Conservation (phyloP, 129 eudicot genomes). For the Flaveria robusta region DNA sequence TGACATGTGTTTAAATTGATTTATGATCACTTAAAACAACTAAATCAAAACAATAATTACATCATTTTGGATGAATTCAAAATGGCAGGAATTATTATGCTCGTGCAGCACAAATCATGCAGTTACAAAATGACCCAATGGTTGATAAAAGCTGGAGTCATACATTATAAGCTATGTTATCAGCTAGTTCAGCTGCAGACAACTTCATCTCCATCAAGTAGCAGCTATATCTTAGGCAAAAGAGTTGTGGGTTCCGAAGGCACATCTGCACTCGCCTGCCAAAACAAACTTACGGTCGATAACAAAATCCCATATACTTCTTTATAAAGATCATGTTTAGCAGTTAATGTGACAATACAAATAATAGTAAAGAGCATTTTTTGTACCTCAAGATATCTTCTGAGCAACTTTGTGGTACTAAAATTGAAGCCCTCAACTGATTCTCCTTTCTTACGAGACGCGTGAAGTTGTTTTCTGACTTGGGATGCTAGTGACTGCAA, state of each 20-base stretch:
- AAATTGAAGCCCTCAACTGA: conserved; percentile 84
- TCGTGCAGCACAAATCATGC: conserved; percentile 18
- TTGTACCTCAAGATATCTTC: conserved; percentile 70
- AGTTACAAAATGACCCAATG: conserved; percentile 21
- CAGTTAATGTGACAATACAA: neutral
- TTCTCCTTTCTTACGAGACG: conserved; percentile 89
- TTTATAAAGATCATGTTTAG: neutral
- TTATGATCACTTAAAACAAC: too few species aligned
- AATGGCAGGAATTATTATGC: conserved; percentile 23
- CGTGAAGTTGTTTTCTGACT: conserved; percentile 90
- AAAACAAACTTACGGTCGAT: neutral
- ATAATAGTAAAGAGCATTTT: neutral
- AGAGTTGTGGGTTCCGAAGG: conserved; percentile 72
- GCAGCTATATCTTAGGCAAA: conserved; percentile 62
- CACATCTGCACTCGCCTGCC: conserved; percentile 74
- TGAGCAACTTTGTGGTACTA: conserved; percentile 72
- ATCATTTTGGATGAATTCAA: conserved; percentile 12
- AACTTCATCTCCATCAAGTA: conserved; percentile 6
- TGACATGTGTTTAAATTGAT: too few species aligned
- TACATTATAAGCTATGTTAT: conserved; percentile 25
- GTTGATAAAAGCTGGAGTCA: conserved; percentile 20
- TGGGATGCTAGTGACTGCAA: conserved; percentile 83
- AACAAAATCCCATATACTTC: neutral
- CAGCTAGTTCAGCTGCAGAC: conserved; percentile 28
- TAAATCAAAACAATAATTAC: conserved; percentile 17